phyloP scores from a whole-genome alignment of 441 rosid species.

The Aquilaria agallochum region DNA sequence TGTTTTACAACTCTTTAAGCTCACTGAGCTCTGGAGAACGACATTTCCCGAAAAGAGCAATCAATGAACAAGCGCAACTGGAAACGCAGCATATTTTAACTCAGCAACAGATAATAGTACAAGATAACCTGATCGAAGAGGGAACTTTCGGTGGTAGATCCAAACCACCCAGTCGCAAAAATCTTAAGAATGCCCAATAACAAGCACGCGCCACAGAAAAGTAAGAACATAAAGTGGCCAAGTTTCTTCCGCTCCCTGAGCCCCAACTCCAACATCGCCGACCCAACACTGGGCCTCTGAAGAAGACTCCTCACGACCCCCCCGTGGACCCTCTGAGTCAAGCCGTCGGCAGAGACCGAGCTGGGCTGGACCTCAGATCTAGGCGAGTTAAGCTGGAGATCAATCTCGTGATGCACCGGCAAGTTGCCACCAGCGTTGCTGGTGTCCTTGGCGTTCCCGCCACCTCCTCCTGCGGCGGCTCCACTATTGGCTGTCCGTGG shows the following conservation, averaged over 20 bases:
- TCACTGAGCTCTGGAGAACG: neutral
- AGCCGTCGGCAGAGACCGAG: constrained; percentile 24
- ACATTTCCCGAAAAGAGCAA: neutral
- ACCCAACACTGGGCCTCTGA: constrained; percentile 49
- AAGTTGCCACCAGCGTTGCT: constrained; percentile 10
- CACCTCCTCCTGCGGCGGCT: constrained; percentile 12
- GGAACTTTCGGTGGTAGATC: constrained; percentile 71
- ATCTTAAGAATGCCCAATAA: constrained; percentile 83
- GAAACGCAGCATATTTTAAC: constrained; percentile 3
- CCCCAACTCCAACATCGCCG: constrained; percentile 57
- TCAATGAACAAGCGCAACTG: neutral
- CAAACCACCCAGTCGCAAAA: constrained; percentile 82
- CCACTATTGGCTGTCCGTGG: constrained; percentile 8
- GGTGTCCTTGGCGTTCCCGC: constrained; percentile 12
- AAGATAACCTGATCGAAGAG: constrained; percentile 46
- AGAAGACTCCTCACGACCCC: constrained; percentile 49
- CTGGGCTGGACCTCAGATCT: constrained; percentile 54
- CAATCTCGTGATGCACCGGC: constrained; percentile 70
- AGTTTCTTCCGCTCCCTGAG: constrained; percentile 67
- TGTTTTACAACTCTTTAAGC: too few relatives aligned
- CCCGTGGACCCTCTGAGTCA: constrained; percentile 41
- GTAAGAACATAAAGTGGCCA: constrained; percentile 78
- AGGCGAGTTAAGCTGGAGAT: constrained; percentile 61
- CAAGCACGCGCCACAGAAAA: constrained; percentile 77
- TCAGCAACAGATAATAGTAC: neutral